Evolutionary conservation across 2,329 filamentous ascomycete genomes (phyloP).

Genomic region (Fusarium avenaceum): DNA sequence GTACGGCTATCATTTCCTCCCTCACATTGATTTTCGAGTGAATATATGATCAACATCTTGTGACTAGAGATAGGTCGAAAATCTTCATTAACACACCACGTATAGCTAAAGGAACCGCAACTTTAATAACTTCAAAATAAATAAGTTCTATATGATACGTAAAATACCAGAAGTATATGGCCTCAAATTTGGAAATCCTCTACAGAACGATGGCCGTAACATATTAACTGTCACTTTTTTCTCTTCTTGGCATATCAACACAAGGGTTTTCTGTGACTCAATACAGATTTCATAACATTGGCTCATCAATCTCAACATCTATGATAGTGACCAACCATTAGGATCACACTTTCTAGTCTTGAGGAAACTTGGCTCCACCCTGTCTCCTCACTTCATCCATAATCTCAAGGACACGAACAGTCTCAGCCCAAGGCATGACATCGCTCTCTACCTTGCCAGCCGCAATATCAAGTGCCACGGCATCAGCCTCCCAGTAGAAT

Average conservation of each 20-base stretch:
- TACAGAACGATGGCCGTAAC: too few relatives aligned
- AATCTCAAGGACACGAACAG: constrained; percentile 60
- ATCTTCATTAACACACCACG: too few relatives aligned
- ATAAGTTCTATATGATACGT: too few relatives aligned
- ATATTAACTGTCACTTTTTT: too few relatives aligned
- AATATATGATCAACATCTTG: too few relatives aligned
- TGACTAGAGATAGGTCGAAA: too few relatives aligned
- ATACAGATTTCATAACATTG: background rate
- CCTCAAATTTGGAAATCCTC: background rate
- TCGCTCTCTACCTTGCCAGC: constrained; percentile 55
- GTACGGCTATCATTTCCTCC: too few relatives aligned
- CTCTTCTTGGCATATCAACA: too few relatives aligned
- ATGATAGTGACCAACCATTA: background rate
- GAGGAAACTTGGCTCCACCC: constrained; percentile 50
- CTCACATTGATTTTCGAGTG: too few relatives aligned
- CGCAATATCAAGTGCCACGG: constrained; percentile 57
- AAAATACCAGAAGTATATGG: too few relatives aligned
- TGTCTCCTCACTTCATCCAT: constrained; percentile 61
- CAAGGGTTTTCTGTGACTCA: background rate
- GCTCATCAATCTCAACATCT: background rate
- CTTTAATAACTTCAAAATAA: too few relatives aligned
- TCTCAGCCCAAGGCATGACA: constrained; percentile 62
- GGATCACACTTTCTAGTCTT: constrained; percentile 35
- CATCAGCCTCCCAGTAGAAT: constrained; percentile 62
- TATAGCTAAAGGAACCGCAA: too few relatives aligned